Conservation (phyloP, 2,329 filamentous ascomycete genomes). For the Fusarium keratoplasticum region DNA sequence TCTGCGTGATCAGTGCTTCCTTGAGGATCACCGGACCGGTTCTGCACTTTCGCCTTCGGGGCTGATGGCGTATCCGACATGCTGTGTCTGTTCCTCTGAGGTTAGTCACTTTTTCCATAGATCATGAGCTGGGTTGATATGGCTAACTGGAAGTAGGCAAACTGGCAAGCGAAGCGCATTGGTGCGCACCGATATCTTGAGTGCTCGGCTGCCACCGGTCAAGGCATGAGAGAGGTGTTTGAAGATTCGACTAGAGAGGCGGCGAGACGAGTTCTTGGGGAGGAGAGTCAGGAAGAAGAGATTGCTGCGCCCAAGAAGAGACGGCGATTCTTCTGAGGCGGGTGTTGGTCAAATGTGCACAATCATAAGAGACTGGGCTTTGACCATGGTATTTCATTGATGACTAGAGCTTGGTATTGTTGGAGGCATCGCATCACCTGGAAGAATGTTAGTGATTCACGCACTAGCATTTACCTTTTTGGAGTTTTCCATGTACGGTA, state of each 20-base stretch:
- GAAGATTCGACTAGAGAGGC: conserved; percentile 44
- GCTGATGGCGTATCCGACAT: conserved; percentile 40
- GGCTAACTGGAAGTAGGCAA: conserved; percentile 41
- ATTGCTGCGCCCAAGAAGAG: conserved; percentile 27
- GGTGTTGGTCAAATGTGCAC: background rate
- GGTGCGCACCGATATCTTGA: conserved; percentile 48
- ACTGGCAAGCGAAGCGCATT: conserved; percentile 48
- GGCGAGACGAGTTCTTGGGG: conserved; percentile 28
- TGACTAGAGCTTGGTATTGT: background rate
- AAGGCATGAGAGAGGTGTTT: conserved; percentile 49
- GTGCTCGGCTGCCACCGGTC: conserved; percentile 52
- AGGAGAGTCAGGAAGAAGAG: conserved; percentile 4
- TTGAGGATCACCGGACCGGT: conserved; percentile 33
- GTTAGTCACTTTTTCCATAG: conserved; percentile 21
- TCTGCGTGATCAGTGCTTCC: conserved; percentile 39
- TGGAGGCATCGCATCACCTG: background rate
- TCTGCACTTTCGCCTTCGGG: conserved; percentile 11
- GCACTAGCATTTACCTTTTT: background rate
- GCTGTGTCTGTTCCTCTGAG: conserved; percentile 48
- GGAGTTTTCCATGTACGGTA: background rate
- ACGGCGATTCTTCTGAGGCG: conserved; percentile 27
- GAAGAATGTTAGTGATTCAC: background rate
- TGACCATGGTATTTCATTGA: background rate
- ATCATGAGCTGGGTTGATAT: too few relatives aligned
- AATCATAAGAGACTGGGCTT: background rate